Conservation (phyloP, 1,284 basidiomycete genomes). For the Malassezia dermatis region DNA sequence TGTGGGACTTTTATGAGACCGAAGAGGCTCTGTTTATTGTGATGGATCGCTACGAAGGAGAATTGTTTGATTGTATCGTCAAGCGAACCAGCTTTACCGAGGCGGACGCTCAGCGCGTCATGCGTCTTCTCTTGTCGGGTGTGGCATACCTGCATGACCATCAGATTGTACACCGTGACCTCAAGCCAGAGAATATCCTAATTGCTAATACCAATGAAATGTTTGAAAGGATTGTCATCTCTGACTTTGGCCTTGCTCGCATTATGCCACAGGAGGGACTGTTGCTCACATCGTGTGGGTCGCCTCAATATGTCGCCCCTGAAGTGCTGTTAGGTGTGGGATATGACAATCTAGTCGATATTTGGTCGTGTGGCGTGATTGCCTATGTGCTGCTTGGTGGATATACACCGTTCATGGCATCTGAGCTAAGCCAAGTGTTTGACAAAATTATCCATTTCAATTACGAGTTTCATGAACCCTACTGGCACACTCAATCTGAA, state of each 20-base stretch:
- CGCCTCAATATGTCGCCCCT: constrained; percentile 45
- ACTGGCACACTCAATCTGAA: constrained; percentile 41
- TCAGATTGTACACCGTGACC: constrained; percentile 44
- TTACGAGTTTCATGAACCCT: constrained; percentile 38
- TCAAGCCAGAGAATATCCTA: constrained; percentile 47
- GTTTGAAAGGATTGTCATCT: constrained; percentile 36
- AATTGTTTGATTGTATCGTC: constrained; percentile 44
- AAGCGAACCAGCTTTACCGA: constrained; percentile 41
- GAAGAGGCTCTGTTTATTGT: constrained; percentile 46
- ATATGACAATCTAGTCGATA: constrained; percentile 39
- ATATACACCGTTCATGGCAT: constrained; percentile 46
- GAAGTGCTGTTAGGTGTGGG: constrained; percentile 45
- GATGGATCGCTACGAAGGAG: constrained; percentile 43
- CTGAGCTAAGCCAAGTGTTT: constrained; percentile 38
- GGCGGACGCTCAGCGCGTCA: constrained; percentile 40
- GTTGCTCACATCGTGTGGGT: constrained; percentile 44
- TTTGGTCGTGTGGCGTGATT: constrained; percentile 46
- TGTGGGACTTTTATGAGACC: constrained; percentile 46
- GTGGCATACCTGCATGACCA: constrained; percentile 42
- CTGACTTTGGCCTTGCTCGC: constrained; percentile 44
- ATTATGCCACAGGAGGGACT: constrained; percentile 41
- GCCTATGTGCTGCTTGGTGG: constrained; percentile 44
- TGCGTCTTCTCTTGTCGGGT: constrained; percentile 37
- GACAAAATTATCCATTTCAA: constrained; percentile 41
- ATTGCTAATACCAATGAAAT: constrained; percentile 30